Evolutionary conservation across 257 asterid genomes (phyloP), one percentile per base, ranked within the genome.

Genomic region (Lycium barbarum): DNA sequence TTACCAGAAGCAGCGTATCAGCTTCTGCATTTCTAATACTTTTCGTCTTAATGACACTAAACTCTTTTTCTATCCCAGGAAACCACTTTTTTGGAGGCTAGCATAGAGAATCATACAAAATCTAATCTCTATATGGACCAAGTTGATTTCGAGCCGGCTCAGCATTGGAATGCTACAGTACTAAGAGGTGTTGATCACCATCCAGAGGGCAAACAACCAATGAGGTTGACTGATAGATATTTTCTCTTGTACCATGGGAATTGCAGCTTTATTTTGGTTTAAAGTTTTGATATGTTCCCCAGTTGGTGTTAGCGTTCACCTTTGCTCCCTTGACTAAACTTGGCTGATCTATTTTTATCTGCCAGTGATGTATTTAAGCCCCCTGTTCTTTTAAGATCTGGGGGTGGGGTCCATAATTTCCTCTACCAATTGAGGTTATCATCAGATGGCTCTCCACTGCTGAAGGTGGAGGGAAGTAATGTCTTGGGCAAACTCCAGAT

Each of bases 111-210:
- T 85, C 97, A 96, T 90, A 96, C 99, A 57, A 96, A 96, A 91
- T 90, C 97, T 86, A 93, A 94, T 90, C 98, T 96, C 72, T 96
- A 84, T 90, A 95, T 96, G 98, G 99, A 94, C 90, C 98, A 96
- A 96, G 99, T 96, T 82, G 99, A 96, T 86, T 96, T 96, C 88
- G 99, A 96, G 93, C 97, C 98, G 2, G 92, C 97, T 85, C 98
- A 90, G 80, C 83, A 93, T 84, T 96, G 99, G 98, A 91, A 84
- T 84, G 97, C 97, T n/a, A 91, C 93, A 38, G 57, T 91, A 83
- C 89, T 96, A 73, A 90, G 86, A 88, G 90, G 92, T 65, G 91
- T 87, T 87, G 93, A 91, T 88, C 89, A 82, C 83, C 65, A 85
- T 80, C 81, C 87, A 51, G 94, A 91, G 86, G 79, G 86, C 80